Evolutionary conservation across 2,329 filamentous ascomycete species (phyloP).

Genomic region (Ophiosphaerella narmari): DNA sequence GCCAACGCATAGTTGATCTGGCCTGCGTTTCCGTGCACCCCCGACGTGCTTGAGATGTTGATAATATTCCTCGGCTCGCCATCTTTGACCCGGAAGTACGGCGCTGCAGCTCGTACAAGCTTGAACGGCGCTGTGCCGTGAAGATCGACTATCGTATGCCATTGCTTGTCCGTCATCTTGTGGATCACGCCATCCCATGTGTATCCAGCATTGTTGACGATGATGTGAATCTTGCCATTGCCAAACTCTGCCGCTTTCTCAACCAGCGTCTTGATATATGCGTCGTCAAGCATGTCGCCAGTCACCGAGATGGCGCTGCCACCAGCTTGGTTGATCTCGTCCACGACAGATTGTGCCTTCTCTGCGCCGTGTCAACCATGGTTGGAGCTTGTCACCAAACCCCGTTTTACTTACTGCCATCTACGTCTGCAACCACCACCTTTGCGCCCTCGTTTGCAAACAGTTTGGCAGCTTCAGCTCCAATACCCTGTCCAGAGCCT

Average conservation of each 20-base stretch:
- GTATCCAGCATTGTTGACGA: conserved; percentile 90
- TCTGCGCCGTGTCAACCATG: conserved; percentile 50
- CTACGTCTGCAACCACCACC: conserved; percentile 83
- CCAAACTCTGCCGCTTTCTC: conserved; percentile 79
- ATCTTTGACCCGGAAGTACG: conserved; percentile 87
- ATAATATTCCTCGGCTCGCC: conserved; percentile 77
- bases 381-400: background rate
- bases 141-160: conserved; percentile 83
- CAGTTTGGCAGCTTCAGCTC: conserved; percentile 78
- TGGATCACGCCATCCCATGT: conserved; percentile 94
- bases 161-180: conserved; percentile 91
- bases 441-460: conserved; percentile 89
- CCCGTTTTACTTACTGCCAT: conserved; percentile 58
- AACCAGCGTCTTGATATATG: conserved; percentile 74
- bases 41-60: conserved; percentile 82
- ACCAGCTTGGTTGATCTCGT: conserved; percentile 69
- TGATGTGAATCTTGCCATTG: conserved; percentile 83
- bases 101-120: conserved; percentile 75
- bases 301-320: conserved; percentile 73
- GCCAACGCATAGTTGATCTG: conserved; percentile 87
- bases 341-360: conserved; percentile 71
- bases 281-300: conserved; percentile 75
- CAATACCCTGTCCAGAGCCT: conserved; percentile 84
- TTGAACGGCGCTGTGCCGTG: conserved; percentile 87
- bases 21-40: conserved; percentile 85